phyloP scores from a whole-genome alignment of 2,329 filamentous ascomycete species.

The Ophiostoma piceae region DNA sequence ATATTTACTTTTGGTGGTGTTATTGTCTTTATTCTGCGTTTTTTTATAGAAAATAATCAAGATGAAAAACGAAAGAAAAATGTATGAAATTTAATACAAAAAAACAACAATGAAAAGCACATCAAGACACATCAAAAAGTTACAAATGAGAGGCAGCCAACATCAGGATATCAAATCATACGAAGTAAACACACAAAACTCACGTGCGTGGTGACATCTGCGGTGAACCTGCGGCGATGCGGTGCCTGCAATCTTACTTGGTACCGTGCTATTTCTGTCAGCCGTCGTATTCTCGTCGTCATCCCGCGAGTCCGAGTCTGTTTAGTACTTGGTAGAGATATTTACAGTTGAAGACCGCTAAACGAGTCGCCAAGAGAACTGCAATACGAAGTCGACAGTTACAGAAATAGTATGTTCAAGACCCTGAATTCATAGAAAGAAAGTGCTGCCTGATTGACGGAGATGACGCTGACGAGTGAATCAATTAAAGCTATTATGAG shows the following conservation, averaged over 20 bases:
- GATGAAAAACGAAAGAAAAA: no score
- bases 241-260: background rate
- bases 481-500: background rate
- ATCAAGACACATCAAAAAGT: background rate
- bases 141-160: background rate
- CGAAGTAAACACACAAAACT: background rate
- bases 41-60: no score
- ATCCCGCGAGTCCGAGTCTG: background rate
- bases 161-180: background rate
- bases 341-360: background rate
- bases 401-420: background rate
- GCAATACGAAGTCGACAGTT: background rate
- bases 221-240: background rate
- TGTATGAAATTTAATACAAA: no score
- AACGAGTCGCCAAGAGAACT: background rate
- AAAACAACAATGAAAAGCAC: no score
- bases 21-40: no score
- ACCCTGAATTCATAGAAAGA: no score
- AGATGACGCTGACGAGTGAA: background rate
- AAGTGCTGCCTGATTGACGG: background rate
- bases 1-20: no score
- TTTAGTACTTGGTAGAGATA: no score
- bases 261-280: background rate
- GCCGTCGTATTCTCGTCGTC: background rate
- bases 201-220: constrained; percentile 7